A percentile compares a stretch with the other conserved stretches of the same genome.
These are phyloP conservation scores for Neurospora pannonica DNA, from an alignment of 495 filamentous ascomycete genomes.

Conservation along the genomic window DNA sequence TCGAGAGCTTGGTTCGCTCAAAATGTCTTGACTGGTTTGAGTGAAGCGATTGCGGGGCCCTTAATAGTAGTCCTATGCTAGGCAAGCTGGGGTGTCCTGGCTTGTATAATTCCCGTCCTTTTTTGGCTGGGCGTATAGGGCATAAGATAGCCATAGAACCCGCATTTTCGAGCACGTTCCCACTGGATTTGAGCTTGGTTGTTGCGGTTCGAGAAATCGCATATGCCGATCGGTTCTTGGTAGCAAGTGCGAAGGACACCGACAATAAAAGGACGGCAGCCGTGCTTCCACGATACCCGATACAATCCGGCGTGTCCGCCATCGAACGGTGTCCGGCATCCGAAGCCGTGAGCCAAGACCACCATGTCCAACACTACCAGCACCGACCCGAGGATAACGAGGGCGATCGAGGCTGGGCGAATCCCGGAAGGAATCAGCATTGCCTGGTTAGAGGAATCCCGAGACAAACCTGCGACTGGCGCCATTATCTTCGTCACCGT, in stretches of 20 bases:
- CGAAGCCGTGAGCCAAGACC: not conserved
- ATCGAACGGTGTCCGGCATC: not conserved
- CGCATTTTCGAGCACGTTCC: not conserved
- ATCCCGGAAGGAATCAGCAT: constrained; percentile 26
- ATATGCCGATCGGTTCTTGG: not conserved
- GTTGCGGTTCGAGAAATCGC: not conserved
- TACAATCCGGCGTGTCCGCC: not conserved
- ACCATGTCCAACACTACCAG: not conserved
- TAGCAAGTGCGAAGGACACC: not conserved
- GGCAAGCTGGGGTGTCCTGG: not conserved
- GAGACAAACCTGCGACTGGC: constrained; percentile 28
- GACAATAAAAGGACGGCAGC: not conserved
- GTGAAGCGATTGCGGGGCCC: not conserved
- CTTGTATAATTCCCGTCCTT: not conserved
- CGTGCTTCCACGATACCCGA: not conserved
- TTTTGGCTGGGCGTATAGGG: not conserved
- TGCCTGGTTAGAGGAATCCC: constrained; percentile 30
- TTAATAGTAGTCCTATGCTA: not conserved
- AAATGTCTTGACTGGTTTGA: not conserved
- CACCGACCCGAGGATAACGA: constrained; percentile 1
- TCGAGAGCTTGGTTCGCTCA: not conserved
- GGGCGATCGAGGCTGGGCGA: constrained; percentile 8
- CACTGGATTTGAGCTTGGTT: not conserved
- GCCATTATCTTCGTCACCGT: constrained; percentile 32
- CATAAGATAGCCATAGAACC: not conserved